A percentile compares a stretch with the other conserved stretches of the same genome.
phyloP scores from a whole-genome alignment of 2,329 filamentous ascomycete species.

The Claviceps cyperi region DNA sequence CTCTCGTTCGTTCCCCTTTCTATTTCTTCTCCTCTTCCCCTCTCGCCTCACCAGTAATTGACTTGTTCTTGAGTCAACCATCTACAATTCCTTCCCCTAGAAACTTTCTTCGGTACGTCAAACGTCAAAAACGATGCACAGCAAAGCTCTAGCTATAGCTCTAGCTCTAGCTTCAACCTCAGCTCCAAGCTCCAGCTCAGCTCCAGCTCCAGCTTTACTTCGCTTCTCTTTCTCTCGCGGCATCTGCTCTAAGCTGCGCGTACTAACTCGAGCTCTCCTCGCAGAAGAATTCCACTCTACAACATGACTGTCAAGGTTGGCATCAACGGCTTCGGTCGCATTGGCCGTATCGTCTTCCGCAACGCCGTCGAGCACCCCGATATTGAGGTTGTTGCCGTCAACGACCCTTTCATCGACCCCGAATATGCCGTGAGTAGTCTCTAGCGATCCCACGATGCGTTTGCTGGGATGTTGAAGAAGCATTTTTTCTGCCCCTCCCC shows the following conservation, averaged over 20 bases:
- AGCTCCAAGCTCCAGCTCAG: neutral
- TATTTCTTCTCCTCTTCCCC: neutral
- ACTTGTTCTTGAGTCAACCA: neutral
- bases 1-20: neutral
- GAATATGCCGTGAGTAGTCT: conserved; percentile 76
- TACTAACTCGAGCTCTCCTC: conserved; percentile 3
- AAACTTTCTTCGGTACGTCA: conserved; percentile 2
- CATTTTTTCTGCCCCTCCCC: conserved; percentile 6
- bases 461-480: neutral
- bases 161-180: neutral
- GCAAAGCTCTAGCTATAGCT: neutral
- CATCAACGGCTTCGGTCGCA: conserved; percentile 99
- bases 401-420: conserved; percentile 98
- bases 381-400: conserved; percentile 89
- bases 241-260: neutral
- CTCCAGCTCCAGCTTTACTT: neutral
- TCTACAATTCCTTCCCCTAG: conserved; percentile 2
- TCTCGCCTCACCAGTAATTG: neutral
- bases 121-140: neutral
- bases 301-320: conserved; percentile 57
- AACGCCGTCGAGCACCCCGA: conserved; percentile 85
- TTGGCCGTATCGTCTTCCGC: conserved; percentile 98
- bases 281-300: conserved; percentile 8
- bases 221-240: neutral
- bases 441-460: neutral